Base-by-base conservation (phyloP, 2,329 filamentous ascomycete genomes). In the Tolypocladium paradoxum region DNA sequence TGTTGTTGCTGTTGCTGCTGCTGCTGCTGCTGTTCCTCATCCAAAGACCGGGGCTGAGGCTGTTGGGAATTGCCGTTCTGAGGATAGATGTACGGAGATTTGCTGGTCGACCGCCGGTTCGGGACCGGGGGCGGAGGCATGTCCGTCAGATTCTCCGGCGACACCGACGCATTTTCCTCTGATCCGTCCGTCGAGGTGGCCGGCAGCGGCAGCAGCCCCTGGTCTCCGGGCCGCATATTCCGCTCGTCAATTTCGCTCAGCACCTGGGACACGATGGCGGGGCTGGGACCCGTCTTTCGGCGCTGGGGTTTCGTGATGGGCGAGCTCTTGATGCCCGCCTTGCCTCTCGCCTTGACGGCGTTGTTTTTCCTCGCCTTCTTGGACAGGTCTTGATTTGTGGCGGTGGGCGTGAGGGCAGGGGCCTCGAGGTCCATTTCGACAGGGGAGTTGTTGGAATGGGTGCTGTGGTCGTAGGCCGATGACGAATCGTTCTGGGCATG, bases 111-210 rank as follows among this genome's bases (percentile, higher is more conserved):
- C 49, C 75, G 76, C 29, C 84, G 78, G 52, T 81, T 76, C 9
- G 87, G 87, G 2, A 88, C 72, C 7, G 87, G 82, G 6, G 82
- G 82, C 14, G 82, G 82, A 2, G 82, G 82, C 82, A 86, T 85
- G 52, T 85, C 82, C 24, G 77, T 79, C 34, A 84, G 68, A 24
- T 76, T 78, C 62, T 84, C 81, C 1, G 83, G 82, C 1, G 82
- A 85, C 18, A 85, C 79, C 0, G 82, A 85, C 57, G 68, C 83
- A 68, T 83, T 83, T 50, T 84, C 81, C 8, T 85, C 82, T 1
- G 80, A 83, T 34, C 77, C 79, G 20, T 81, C 81, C 6, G 75
- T 76, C 29, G 68, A 71, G 1, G 64, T 62, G 43, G 69, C 69
- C 11, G 67, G 70, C 59, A 68, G 62, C 22, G 67, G 67, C 37